Base-by-base conservation (phyloP, 164 flowering plant genomes). In the Vitis cinerea region DNA sequence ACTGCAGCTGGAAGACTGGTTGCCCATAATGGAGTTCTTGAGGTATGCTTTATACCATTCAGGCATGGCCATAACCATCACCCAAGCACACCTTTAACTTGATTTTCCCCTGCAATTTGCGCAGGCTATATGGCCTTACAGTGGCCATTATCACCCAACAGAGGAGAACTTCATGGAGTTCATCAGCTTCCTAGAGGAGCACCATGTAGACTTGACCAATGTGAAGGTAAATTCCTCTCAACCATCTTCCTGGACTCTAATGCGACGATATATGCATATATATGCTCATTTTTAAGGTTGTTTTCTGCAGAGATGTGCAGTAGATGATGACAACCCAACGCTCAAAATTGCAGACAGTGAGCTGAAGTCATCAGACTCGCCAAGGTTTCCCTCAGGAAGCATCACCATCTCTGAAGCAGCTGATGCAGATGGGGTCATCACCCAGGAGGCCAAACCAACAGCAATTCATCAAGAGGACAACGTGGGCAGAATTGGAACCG, bases 1-100 rank as follows among this genome's bases (percentile, higher is more conserved):
- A 86, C 82, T 3, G 85, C 97, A 2, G 84, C 95, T 13, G 97
- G 95, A 23, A 82, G 96, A 82, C 67, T 92, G 63, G 86, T 87
- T 15, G 89, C 83, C 13, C 86, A 74, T 16, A n/a, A 73, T 67
- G 97, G 97, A 11, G 69, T 80, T 69, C 91, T 90, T 14, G 78
- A 88, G 88, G 97, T 71, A 64, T 63, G 17, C 16, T 51, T n/a
- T 14, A 10, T 30, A 4, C 3, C 19, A 3, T 61, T 9, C 9
- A 48, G 9, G 53, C n/a, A 14, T 63, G 9, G 13, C 59, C 10
- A 17, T n/a, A 37, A 37, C 7, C 44, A 37, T 37, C 44, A 14
- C 10, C 29, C n/a, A 23, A 67, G 10, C 23, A 57, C 3, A 16
- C 31, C 17, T 17, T 2, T 59, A 47, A 6, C 12, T 0, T 74